Conservation (phyloP, 352 stramenopile genomes). For the Globisporangium okanoganense region DNA sequence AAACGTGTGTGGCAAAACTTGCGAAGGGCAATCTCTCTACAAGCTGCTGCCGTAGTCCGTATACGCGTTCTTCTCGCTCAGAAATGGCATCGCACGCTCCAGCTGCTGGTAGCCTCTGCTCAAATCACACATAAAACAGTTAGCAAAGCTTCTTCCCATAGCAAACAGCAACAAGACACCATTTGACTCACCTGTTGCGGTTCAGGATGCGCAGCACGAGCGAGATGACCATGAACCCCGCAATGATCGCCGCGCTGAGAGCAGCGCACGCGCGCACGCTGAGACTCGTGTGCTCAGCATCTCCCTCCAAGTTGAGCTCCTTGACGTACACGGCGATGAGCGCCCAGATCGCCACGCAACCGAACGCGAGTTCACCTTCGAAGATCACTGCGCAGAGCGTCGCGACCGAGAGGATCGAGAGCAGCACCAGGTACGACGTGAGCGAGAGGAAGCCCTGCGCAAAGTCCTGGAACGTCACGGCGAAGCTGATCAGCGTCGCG, state of each 20-base stretch:
- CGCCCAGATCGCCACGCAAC: conserved; percentile 59
- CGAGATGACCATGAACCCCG: conserved; percentile 55
- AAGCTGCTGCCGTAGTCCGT: conserved; percentile 44
- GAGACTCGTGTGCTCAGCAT: conserved; percentile 43
- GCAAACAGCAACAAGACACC: not conserved
- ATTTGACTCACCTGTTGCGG: conserved; percentile 22
- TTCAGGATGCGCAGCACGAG: conserved; percentile 31
- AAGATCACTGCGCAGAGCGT: conserved; percentile 58
- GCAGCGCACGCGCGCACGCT: conserved; percentile 56
- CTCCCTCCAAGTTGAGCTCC: conserved; percentile 38
- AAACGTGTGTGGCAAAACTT: not conserved
- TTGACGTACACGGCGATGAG: conserved; percentile 52
- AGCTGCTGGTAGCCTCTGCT: conserved; percentile 13
- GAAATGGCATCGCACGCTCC: conserved; percentile 32
- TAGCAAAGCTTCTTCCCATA: not conserved
- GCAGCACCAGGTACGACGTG: conserved; percentile 47
- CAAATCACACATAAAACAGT: not conserved
- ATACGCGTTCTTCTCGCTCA: conserved; percentile 31
- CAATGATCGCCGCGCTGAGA: conserved; percentile 55
- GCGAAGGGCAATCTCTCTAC: not conserved
- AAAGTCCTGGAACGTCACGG: conserved; percentile 53
- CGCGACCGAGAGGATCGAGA: conserved; percentile 54
- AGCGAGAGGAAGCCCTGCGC: conserved; percentile 43
- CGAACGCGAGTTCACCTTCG: conserved; percentile 54
- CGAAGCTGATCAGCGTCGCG: conserved; percentile 67